Evolutionary conservation across 2,329 filamentous ascomycete species (phyloP).

Genomic region (Claviceps sp.): DNA sequence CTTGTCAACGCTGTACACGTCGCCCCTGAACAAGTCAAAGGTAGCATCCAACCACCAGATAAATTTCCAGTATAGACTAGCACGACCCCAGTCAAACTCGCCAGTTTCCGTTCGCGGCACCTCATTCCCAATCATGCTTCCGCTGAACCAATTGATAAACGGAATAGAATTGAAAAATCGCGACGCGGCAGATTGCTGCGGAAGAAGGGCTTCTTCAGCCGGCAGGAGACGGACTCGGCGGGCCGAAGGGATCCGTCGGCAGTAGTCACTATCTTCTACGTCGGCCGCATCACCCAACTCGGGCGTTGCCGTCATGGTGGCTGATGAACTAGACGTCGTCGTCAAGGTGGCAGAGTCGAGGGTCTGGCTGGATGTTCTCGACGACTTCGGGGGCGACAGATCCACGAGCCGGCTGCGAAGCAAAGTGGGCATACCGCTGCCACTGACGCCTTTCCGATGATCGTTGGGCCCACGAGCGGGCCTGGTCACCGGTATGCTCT

Average conservation of each 20-base stretch:
- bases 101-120: constrained; percentile 61
- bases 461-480: constrained; percentile 8
- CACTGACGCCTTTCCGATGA: constrained; percentile 14
- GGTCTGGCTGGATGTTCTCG: constrained; percentile 40
- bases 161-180: constrained; percentile 52
- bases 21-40: constrained; percentile 45
- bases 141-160: constrained; percentile 59
- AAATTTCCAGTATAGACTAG: constrained; percentile 54
- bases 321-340: constrained; percentile 28
- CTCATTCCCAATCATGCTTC: constrained; percentile 59
- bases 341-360: constrained; percentile 42
- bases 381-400: constrained; percentile 27
- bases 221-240: constrained; percentile 52
- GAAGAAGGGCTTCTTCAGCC: constrained; percentile 56
- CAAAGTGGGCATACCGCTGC: constrained; percentile 19
- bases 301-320: constrained; percentile 25
- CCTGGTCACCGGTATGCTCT: constrained; percentile 21
- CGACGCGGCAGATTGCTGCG: constrained; percentile 52
- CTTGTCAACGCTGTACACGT: constrained; percentile 43
- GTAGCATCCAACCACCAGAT: constrained; percentile 49
- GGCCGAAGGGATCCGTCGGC: constrained; percentile 52
- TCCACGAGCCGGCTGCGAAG: constrained; percentile 26
- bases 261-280: constrained; percentile 31
- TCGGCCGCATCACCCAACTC: constrained; percentile 18
- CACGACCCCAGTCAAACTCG: constrained; percentile 61